Conservation (phyloP, 1,284 basidiomycete species). For the Melampsora occidentalis region DNA sequence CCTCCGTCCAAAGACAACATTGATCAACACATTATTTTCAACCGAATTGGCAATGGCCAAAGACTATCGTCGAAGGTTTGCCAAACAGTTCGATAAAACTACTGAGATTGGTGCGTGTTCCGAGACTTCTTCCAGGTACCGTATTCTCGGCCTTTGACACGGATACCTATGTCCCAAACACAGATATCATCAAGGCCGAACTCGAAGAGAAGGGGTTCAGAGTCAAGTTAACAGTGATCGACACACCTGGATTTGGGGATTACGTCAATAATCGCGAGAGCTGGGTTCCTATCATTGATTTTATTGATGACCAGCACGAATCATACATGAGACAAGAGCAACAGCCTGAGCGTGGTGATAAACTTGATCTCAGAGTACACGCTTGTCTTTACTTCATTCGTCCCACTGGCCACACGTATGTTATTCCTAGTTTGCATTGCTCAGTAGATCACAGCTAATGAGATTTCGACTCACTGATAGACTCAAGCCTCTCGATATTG, state of each 20-base stretch:
- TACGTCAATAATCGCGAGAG: constrained; percentile 99
- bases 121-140: too few relatives aligned
- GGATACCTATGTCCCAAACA: not conserved
- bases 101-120: constrained; percentile 65
- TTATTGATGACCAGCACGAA: constrained; percentile 99
- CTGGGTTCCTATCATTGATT: constrained; percentile 97
- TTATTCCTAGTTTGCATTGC: constrained; percentile 46
- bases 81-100: constrained; percentile 97
- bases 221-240: constrained; percentile 97
- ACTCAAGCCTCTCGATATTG: constrained; percentile 95
- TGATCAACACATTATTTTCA: constrained; percentile 98
- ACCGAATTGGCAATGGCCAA: constrained; percentile 90
- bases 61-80: constrained; percentile 85
- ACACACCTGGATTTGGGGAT: constrained; percentile 98
- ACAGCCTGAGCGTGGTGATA: constrained; percentile 86
- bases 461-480: constrained; percentile 56
- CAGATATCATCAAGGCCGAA: constrained; percentile 61
- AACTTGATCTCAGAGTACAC: constrained; percentile 92
- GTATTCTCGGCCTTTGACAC: too few relatives aligned
- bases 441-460: constrained; percentile 11
- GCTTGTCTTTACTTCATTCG: constrained; percentile 97
- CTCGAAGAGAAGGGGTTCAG: constrained; percentile 99
- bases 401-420: constrained; percentile 90
- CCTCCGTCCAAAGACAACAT: constrained; percentile 62
- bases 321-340: constrained; percentile 99